Conservation (phyloP, 768 basidiomycete genomes). For the Amanita molliuscula region DNA sequence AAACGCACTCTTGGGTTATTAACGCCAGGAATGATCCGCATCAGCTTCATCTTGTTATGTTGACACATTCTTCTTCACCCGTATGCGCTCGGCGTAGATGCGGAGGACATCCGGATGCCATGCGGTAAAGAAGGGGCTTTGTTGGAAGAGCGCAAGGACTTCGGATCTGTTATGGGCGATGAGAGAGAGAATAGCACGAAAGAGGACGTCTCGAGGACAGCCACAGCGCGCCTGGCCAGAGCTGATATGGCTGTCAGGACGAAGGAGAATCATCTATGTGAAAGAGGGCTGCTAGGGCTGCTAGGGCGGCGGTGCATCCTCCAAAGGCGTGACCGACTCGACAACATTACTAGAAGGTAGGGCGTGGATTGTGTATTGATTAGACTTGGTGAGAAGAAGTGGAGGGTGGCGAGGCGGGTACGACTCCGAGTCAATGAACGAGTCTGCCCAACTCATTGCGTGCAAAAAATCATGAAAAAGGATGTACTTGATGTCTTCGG, state of each 20-base stretch:
- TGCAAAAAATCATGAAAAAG: too few relatives aligned
- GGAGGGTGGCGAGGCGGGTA: too few relatives aligned
- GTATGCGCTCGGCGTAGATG: slow-evolving; percentile 43
- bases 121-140: slow-evolving; percentile 53
- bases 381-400: slow-evolving; percentile 28
- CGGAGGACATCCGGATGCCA: slow-evolving; percentile 62
- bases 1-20: slow-evolving; percentile 21
- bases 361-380: slow-evolving; percentile 33
- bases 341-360: slow-evolving; percentile 47
- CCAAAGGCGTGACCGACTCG: slow-evolving; percentile 80
- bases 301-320: slow-evolving; percentile 65
- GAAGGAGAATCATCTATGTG: slow-evolving; percentile 54
- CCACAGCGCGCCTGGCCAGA: slow-evolving; percentile 14
- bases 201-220: slow-evolving; percentile 40
- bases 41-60: slow-evolving; percentile 37
- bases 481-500: too few relatives aligned
- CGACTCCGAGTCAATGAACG: too few relatives aligned
- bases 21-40: slow-evolving; percentile 46
- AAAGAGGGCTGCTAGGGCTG: slow-evolving; percentile 50
- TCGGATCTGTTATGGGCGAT: slow-evolving; percentile 33
- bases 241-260: slow-evolving; percentile 67
- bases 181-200: neutral
- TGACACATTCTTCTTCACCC: slow-evolving; percentile 29
- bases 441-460: too few relatives aligned
- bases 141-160: slow-evolving; percentile 36